These are phyloP conservation scores for Durio zibethinus DNA, from an alignment of 345 rosid species.

Conservation along the genomic window DNA sequence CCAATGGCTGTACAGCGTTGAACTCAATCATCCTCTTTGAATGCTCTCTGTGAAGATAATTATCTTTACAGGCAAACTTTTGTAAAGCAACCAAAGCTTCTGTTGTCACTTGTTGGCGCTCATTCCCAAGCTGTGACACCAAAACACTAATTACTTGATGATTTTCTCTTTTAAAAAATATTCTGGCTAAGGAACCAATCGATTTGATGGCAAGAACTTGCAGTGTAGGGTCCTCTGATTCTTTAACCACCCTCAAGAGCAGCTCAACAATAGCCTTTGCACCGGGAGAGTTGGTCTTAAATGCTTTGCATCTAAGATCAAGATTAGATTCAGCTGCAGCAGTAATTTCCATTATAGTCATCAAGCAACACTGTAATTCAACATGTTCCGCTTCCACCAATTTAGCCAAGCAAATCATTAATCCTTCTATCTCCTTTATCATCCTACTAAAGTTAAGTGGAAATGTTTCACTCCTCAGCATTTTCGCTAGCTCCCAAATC, in stretches of 20 bases:
- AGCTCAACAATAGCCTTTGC: conserved; percentile 75
- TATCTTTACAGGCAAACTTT: conserved; percentile 57
- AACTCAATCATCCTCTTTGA: conserved; percentile 61
- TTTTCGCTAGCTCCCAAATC: not conserved
- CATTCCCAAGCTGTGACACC: conserved; percentile 47
- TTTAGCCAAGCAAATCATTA: conserved; percentile 67
- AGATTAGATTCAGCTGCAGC: conserved; percentile 60
- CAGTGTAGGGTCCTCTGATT: conserved; percentile 28
- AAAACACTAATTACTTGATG: conserved; percentile 48
- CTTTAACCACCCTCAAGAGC: conserved; percentile 50
- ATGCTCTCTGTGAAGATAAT: conserved; percentile 53
- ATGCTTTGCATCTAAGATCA: conserved; percentile 63
- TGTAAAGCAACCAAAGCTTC: conserved; percentile 60
- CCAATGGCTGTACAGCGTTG: conserved; percentile 40
- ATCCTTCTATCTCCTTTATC: conserved; percentile 53
- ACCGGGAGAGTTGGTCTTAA: conserved; percentile 69
- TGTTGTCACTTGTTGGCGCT: conserved; percentile 48
- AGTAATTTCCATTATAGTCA: conserved; percentile 67
- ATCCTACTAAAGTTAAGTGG: conserved; percentile 45
- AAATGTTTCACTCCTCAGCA: not conserved
- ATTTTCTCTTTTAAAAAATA: conserved; percentile 66
- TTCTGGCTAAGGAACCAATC: conserved; percentile 77
- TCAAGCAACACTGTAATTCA: conserved; percentile 35
- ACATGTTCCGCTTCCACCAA: conserved; percentile 58
- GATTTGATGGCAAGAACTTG: conserved; percentile 61